A percentile compares a stretch with the other conserved stretches of the same genome.
Evolutionary conservation across 768 basidiomycete genomes (phyloP).

Genomic region (Fomitopsis serialis): DNA sequence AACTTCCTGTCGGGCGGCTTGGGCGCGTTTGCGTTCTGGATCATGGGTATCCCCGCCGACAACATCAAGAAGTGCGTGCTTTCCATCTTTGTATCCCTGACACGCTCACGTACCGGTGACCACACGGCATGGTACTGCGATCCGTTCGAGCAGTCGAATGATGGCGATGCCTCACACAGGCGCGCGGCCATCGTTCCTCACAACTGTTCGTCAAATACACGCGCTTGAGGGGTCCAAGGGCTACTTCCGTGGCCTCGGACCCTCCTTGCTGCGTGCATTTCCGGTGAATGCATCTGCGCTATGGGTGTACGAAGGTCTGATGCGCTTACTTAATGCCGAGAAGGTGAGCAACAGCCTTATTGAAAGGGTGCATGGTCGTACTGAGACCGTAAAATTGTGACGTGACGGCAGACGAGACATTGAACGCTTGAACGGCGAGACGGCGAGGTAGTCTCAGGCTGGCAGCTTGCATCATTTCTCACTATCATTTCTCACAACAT

Average conservation of each 20-base stretch:
- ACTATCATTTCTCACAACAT: too few relatives aligned
- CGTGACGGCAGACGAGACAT: slow-evolving; percentile 37
- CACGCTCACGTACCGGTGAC: background rate
- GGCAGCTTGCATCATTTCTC: too few relatives aligned
- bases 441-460: too few relatives aligned
- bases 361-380: background rate
- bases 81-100: slow-evolving; percentile 4
- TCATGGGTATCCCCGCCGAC: slow-evolving; percentile 68
- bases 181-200: slow-evolving; percentile 40
- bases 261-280: slow-evolving; percentile 67
- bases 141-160: too few relatives aligned
- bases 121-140: too few relatives aligned
- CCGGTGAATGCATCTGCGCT: slow-evolving; percentile 76
- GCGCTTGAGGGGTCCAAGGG: slow-evolving; percentile 46
- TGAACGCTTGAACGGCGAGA: too few relatives aligned
- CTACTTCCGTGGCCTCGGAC: slow-evolving; percentile 63
- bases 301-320: slow-evolving; percentile 73
- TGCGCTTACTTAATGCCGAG: slow-evolving; percentile 61
- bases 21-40: slow-evolving; percentile 61
- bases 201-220: slow-evolving; percentile 49
- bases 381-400: background rate
- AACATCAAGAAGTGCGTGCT: slow-evolving; percentile 72
- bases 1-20: slow-evolving; percentile 66
- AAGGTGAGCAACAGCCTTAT: slow-evolving; percentile 35
- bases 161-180: slow-evolving; percentile 45